Evolutionary conservation across 73 alveolate genomes (phyloP), one percentile per base, ranked within the genome.

Genomic region (Paraurostyla sp.): DNA sequence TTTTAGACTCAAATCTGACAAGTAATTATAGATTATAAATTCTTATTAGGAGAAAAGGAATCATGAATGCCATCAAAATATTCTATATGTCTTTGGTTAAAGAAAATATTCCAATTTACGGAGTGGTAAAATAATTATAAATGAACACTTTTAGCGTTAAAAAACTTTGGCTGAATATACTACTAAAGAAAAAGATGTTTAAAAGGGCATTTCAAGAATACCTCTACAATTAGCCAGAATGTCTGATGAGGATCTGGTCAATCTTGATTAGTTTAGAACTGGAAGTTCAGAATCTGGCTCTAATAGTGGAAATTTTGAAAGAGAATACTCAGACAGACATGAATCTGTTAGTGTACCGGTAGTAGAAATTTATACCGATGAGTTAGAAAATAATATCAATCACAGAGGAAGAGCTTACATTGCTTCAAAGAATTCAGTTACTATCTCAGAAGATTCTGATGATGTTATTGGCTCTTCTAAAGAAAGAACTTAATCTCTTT

Each of bases 181-280:
- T 2, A 95, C 98, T 0, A 93, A 92, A 36, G 92, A 95, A 63
- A 92, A 82, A n/a, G 98, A 95, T 73, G 86, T 65, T 16, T 50
- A 81, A 51, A 93, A 89, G 76, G 92, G 94, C 25, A 90, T 93
- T 51, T 51, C 80, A 6, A 83, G 91, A 58, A 73, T 58, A 51
- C 97, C 95, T n/a, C 88, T 89, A 23, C 83, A 83, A 16, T 75
- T 78, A 20, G 63, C 71, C 0, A 43, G 90, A 35, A 22, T 84
- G 0, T 80, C 84, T 29, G 90, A 62, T 2, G 87, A 68, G 38
- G 92, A 85, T 29, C 49, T 84, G 25, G 87, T 75, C 13, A 46
- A 69, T 41, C 41, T 69, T 15, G 84, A 69, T 41, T n/a, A 69
- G 38, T 69, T 69, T 40, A 69, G 63, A 38, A 69, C 84, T 33